Evolutionary conservation across 2,329 filamentous ascomycete genomes (phyloP).

Genomic region (Iodosphaeria phyllophila): DNA sequence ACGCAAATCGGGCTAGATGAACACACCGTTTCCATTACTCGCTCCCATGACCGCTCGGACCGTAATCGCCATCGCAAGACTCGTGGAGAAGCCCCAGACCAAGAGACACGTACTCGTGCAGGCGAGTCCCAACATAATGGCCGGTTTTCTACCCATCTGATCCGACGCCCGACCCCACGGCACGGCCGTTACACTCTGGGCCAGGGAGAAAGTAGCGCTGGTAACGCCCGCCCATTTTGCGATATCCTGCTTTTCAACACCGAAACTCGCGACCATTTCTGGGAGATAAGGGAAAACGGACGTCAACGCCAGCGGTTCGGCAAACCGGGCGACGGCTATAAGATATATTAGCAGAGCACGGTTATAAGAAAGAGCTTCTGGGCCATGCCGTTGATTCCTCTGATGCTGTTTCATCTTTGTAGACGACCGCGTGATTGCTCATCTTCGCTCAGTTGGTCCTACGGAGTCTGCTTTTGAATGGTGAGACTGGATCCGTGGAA

Average conservation of each 20-base stretch:
- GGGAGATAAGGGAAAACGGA: conserved; percentile 54
- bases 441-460: neutral
- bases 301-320: conserved; percentile 55
- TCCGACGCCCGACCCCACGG: conserved; percentile 66
- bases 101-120: conserved; percentile 70
- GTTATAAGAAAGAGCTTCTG: conserved; percentile 8
- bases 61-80: conserved; percentile 59
- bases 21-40: conserved; percentile 64
- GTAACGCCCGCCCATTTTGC: conserved; percentile 68
- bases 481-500: neutral
- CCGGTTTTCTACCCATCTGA: conserved; percentile 60
- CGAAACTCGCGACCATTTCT: conserved; percentile 71
- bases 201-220: conserved; percentile 52
- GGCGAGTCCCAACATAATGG: conserved; percentile 54
- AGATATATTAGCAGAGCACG: conserved; percentile 14
- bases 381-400: conserved; percentile 1
- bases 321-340: conserved; percentile 57
- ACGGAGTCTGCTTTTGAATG: neutral
- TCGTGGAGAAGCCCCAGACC: conserved; percentile 69
- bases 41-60: conserved; percentile 64
- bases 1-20: neutral
- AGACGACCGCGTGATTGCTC: neutral
- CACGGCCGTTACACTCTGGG: conserved; percentile 54
- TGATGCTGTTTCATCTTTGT: neutral
- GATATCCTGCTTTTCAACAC: conserved; percentile 50